phyloP scores from a whole-genome alignment of 2,329 filamentous ascomycete genomes.

The Bipolaris victoriae region DNA sequence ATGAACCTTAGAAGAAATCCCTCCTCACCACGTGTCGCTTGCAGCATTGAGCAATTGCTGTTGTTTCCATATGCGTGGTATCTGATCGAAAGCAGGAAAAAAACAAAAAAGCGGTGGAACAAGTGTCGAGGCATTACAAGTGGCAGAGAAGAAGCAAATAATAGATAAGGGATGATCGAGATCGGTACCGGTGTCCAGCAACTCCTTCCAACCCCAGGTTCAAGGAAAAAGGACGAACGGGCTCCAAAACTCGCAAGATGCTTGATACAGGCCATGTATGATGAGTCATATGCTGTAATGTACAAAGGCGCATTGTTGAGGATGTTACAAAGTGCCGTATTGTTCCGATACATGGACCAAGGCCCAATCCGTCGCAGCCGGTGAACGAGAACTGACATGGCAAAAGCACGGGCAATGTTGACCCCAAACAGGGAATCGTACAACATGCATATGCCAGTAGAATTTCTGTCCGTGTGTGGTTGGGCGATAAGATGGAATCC shows the following conservation, averaged over 20 bases:
- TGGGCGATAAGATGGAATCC: conserved; percentile 19
- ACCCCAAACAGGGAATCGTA: background rate
- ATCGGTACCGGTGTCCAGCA: background rate
- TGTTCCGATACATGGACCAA: conserved; percentile 4
- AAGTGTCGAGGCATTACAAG: conserved; percentile 6
- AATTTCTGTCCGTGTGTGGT: conserved; percentile 7
- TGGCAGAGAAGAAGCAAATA: background rate
- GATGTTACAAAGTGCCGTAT: conserved; percentile 18
- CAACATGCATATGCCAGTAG: conserved; percentile 1
- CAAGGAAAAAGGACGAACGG: background rate
- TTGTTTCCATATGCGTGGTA: background rate
- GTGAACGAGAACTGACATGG: background rate
- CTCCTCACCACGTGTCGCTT: background rate
- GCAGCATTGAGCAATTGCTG: background rate
- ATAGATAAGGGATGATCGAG: background rate
- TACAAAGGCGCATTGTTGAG: conserved; percentile 32
- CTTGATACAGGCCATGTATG: conserved; percentile 34
- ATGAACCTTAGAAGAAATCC: background rate
- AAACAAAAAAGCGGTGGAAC: background rate
- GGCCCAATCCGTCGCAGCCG: background rate
- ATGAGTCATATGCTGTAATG: conserved; percentile 30
- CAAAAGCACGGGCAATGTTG: background rate
- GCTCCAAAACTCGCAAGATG: conserved; percentile 5
- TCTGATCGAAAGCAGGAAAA: background rate
- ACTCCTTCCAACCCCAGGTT: background rate